These are phyloP conservation scores for Fraxinus velutina DNA, from an alignment of 305 asterid genomes.

Conservation along the genomic window DNA sequence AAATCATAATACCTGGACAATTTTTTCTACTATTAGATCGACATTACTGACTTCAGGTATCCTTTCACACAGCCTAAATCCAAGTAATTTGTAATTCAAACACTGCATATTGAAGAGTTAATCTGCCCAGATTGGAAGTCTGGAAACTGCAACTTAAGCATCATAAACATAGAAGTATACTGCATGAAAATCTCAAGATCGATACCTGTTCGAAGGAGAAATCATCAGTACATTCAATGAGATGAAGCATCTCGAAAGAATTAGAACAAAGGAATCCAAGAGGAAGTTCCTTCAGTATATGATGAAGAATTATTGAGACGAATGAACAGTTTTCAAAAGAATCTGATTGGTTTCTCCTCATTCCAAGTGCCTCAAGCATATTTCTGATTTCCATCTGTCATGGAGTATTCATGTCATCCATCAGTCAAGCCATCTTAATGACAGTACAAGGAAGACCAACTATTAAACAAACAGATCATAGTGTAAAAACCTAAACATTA, in stretches of 20 bases:
- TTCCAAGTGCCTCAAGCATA: slow-evolving; percentile 63
- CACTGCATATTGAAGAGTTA: slow-evolving; percentile 56
- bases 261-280: slow-evolving; percentile 46
- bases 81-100: slow-evolving; percentile 81
- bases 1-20: slow-evolving; percentile 57
- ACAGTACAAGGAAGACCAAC: slow-evolving; percentile 13
- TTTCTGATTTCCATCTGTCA: slow-evolving; percentile 46
- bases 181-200: slow-evolving; percentile 16
- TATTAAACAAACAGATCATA: neutral
- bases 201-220: slow-evolving; percentile 67
- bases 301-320: slow-evolving; percentile 63
- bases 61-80: slow-evolving; percentile 75
- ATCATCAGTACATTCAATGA: slow-evolving; percentile 56
- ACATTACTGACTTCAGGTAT: slow-evolving; percentile 51
- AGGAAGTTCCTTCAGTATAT: slow-evolving; percentile 75
- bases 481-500: neutral
- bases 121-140: slow-evolving; percentile 31
- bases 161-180: slow-evolving; percentile 21
- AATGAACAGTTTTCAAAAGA: slow-evolving; percentile 47
- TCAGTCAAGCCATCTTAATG: slow-evolving; percentile 19
- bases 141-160: too few relatives aligned
- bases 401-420: slow-evolving; percentile 9
- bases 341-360: slow-evolving; percentile 47
- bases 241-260: slow-evolving; percentile 63
- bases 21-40: slow-evolving; percentile 51